Base-by-base conservation (phyloP, 2,329 filamentous ascomycete genomes). In the Fusarium miscanthi region DNA sequence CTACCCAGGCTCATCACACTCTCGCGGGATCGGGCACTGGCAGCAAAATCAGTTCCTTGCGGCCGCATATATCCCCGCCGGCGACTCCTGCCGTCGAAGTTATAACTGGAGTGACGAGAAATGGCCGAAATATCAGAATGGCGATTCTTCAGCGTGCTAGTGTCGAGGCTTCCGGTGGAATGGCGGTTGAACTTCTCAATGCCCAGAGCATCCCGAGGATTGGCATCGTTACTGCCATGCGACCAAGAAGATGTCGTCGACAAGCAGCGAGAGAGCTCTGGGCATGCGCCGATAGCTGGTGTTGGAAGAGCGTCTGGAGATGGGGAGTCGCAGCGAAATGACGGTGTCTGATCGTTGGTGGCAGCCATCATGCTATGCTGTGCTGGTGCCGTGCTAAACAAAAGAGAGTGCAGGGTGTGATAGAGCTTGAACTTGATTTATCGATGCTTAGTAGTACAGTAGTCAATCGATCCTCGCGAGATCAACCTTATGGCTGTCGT, bases 1-100 rank as follows among this genome's bases (percentile, higher is more conserved):
- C 95, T 98, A 60, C 96, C 96, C 70, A 99, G 84, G 79, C 94
- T 97, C 89, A 98, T 92, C 73, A 99, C 96, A 80, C 95, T 98
- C 81, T 99, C 95, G 71, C 96, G 89, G 56, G 94, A 94, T 79
- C 91, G 91, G 51, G 96, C 96, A 63, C 95, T 98, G 66, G 93
- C 92, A 31, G 96, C 94, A 81, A 98, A 99, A 78, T 94, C 89
- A 57, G 93, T 97, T 59, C 91, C 93, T 80, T 94, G 92, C 2
- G 95, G 94, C 54, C 95, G 89, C 84, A 97, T 93, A 83, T 95
- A 98, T 46, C 95, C 95, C 70, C 94, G 89, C 76, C 93, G 87
- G 67, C 90, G 85, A 27, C 81, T 79, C 56, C 78, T 82, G 38
- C 82, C 78, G 60, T 82, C 81, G 51, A 82, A 74, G 73, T 82